These are phyloP conservation scores for Pyrrhoderma lamaoense DNA, from an alignment of 1,284 basidiomycete species.

Conservation along the genomic window DNA sequence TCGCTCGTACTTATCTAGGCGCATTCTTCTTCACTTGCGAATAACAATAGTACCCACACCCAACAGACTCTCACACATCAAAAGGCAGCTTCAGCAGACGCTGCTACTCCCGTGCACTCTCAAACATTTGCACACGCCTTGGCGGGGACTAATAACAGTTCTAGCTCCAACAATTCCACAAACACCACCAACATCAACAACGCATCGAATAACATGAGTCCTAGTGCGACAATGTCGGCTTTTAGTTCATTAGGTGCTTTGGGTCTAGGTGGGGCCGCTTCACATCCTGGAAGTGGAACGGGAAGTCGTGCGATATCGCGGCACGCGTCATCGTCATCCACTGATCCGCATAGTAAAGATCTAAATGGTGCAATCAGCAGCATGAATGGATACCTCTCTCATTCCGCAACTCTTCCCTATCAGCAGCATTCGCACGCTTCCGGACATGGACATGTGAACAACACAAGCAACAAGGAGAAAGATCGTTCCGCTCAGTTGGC, in stretches of 20 bases:
- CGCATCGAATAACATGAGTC: slow-evolving; percentile 3
- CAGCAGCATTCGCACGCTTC: slow-evolving; percentile 4
- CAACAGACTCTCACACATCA: slow-evolving; percentile 11
- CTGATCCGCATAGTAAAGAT: neutral
- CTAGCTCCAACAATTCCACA: neutral
- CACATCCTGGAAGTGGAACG: slow-evolving; percentile 5
- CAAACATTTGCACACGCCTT: slow-evolving; percentile 1
- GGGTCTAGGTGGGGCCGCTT: slow-evolving; percentile 8
- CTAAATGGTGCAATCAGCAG: too few relatives aligned
- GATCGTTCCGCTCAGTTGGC: slow-evolving; percentile 2
- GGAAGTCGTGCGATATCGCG: slow-evolving; percentile 17
- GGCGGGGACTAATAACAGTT: too few relatives aligned
- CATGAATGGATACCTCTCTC: too few relatives aligned
- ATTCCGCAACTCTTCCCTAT: too few relatives aligned
- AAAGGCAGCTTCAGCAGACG: slow-evolving; percentile 10
- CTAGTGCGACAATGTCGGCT: slow-evolving; percentile 4
- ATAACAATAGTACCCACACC: neutral
- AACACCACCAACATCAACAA: neutral
- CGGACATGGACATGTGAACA: slow-evolving; percentile 1
- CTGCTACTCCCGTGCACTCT: neutral
- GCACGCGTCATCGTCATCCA: slow-evolving; percentile 14
- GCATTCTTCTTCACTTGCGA: too few relatives aligned
- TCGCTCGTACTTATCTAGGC: too few relatives aligned
- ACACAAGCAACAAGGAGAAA: slow-evolving; percentile 7
- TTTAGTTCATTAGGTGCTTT: neutral